Evolutionary conservation across 805 yeast genomes (phyloP), one percentile per base, ranked within the genome.

Genomic region (Maudiozyma turicensis): DNA sequence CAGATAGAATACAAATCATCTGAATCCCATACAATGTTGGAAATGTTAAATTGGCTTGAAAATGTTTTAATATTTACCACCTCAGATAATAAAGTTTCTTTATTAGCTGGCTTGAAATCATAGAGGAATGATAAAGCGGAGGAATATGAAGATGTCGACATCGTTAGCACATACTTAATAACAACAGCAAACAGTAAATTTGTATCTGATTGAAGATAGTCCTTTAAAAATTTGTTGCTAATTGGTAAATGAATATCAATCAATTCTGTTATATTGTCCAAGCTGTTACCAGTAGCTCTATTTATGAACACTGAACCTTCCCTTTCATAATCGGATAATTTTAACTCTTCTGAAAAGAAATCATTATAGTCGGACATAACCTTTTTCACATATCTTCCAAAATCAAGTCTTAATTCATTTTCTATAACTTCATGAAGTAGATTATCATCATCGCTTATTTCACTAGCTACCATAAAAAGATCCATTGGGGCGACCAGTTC

Each of bases 191-290:
- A 44, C 3, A 53, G 29, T 5, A 43, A 38, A 15, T 57, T 53
- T 14, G 51, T 49, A 26, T 52, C 55, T 14, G 45, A 40, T 11
- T 50, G 45, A 34, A 55, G 38, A 40, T 40, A 54, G 15, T 50
- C 48, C 37, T 49, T 50, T 54, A 57, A 51, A 34, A 54, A 56
- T 2, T 51, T 45, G 34, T 50, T 48, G 48, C 55, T 48, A 15
- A 53, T 55, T 1, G 59, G 58, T 6, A 56, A 26, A 41, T 56
- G 55, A 14, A 56, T 50, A 40, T 50, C 49, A 7, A 52, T 35
- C 20, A 56, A 43, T 40, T 54, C 50, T 7, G 49, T 51, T 3
- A 55, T 40, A 15, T 28, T 39, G 40, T 49, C 49, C 30, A 54
- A 28, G 14, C 13, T 26, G 7, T 38, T 28, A 9, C n/a, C 40